A percentile compares a stretch with the other conserved stretches of the same genome.
Evolutionary conservation across 1,284 basidiomycete species (phyloP).

Genomic region (Testicularia cyperi): DNA sequence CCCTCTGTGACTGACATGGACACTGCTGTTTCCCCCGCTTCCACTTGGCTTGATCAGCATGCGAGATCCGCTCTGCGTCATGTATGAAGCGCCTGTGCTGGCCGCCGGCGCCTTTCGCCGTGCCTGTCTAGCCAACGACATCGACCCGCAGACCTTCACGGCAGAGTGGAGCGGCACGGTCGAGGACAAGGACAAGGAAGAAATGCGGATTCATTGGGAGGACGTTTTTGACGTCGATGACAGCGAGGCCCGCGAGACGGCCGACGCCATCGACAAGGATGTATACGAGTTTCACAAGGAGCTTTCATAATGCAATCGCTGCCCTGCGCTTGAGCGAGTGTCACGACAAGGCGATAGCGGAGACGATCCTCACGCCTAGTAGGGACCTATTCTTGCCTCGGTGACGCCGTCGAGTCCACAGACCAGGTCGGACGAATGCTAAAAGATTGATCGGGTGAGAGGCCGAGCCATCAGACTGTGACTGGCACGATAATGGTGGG

Average conservation of each 20-base stretch:
- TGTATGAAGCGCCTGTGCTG: constrained; percentile 54
- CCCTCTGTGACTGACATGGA: too few species aligned
- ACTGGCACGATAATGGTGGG: too few species aligned
- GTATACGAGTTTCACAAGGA: constrained; percentile 42
- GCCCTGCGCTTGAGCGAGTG: not conserved
- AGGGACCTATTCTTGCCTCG: too few species aligned
- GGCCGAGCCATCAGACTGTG: too few species aligned
- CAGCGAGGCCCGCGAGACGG: constrained; percentile 39
- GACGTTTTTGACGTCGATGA: constrained; percentile 54
- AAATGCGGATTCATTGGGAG: constrained; percentile 26
- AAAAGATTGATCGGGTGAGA: too few species aligned
- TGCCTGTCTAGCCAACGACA: constrained; percentile 34
- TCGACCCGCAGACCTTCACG: constrained; percentile 32
- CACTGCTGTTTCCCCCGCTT: too few species aligned
- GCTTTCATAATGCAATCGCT: constrained; percentile 5
- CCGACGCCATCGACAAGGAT: constrained; percentile 40
- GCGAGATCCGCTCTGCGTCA: constrained; percentile 43
- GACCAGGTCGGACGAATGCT: too few species aligned
- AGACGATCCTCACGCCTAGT: too few species aligned
- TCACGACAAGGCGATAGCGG: too few species aligned
- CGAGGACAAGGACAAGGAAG: constrained; percentile 10
- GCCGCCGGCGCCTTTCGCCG: constrained; percentile 51
- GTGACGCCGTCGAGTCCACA: too few species aligned
- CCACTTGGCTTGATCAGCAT: too few species aligned
- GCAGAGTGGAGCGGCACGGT: constrained; percentile 15